Base-by-base conservation (phyloP, 306 rosid genomes). In the Crotalaria pallida region DNA sequence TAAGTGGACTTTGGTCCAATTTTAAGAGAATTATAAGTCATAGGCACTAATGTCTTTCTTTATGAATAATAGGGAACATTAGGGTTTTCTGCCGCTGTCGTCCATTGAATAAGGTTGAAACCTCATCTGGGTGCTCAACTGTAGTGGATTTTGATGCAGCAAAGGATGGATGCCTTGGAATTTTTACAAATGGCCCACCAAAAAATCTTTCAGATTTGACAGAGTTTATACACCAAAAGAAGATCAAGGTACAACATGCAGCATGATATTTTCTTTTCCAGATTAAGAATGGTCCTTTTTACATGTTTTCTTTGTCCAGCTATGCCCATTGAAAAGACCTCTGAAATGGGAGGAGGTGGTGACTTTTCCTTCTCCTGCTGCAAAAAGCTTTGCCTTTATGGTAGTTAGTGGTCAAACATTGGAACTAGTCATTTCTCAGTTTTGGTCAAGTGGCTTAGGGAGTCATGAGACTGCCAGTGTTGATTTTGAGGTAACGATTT, bases 381-480 rank as follows among this genome's bases (percentile, higher is more conserved):
- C 89, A 67, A 88, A 93, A 78, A 83, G 81, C 81, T 93, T 93
- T 83, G 81, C 89, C 72, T 87, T 93, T 80, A 83, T 73, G 29
- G 97, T 93, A 79, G 88, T 79, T 65, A 96, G 90, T 27, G 96
- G 98, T 64, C 98, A 88, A 64, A 93, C 98, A 33, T 67, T 93
- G 88, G 98, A 93, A 80, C 77, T 93, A 56, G 94, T 82, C 51
- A 74, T 93, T 55, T 78, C 98, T 63, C 98, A 90, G 84, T 87
- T 93, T 82, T 93, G 98, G 98, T 90, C 88, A 45, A 93, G 98
- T 59, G 98, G 98, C 75, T 74, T 85, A 72, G 98, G 97, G 73
- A 90, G 98, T 80, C 86, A 80, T 55, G 97, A 81, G 75, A 71
- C 88, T 24, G 82, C 96, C 38, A 76, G 57, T 72, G 96, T 90